Conservation (phyloP, 2,329 filamentous ascomycete genomes). For the Nemania sp. region DNA sequence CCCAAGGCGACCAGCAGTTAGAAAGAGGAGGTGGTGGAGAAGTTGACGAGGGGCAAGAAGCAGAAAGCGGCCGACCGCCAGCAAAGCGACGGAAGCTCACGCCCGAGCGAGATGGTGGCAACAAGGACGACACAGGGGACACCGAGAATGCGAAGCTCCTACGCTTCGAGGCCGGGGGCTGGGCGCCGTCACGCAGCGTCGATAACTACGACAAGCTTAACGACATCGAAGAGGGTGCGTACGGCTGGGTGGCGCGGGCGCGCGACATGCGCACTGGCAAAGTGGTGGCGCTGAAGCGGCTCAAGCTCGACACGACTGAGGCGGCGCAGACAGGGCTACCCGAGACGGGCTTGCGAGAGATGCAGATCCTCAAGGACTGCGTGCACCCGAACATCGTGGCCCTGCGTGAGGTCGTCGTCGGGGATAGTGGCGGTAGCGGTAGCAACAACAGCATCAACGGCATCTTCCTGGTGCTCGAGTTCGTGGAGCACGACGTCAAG, state of each 20-base stretch:
- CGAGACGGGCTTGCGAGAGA: slow-evolving; percentile 90
- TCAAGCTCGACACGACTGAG: slow-evolving; percentile 79
- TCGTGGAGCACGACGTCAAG: slow-evolving; percentile 95
- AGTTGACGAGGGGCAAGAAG: slow-evolving; percentile 36
- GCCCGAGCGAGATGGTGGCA: slow-evolving; percentile 43
- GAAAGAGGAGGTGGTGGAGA: slow-evolving; percentile 28
- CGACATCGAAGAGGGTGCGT: slow-evolving; percentile 96
- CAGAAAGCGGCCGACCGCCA: slow-evolving; percentile 47
- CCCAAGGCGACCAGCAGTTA: slow-evolving; percentile 21
- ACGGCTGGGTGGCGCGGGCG: slow-evolving; percentile 90
- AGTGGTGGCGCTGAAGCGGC: slow-evolving; percentile 88
- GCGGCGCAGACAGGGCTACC: slow-evolving; percentile 67
- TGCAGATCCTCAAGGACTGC: slow-evolving; percentile 83
- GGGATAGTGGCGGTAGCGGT: not conserved
- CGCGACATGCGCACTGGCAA: slow-evolving; percentile 72
- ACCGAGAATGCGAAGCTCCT: slow-evolving; percentile 59
- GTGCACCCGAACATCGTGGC: slow-evolving; percentile 81
- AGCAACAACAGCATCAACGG: slow-evolving; percentile 47
- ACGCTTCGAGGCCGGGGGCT: slow-evolving; percentile 69
- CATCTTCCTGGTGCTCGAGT: slow-evolving; percentile 95
- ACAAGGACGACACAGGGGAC: slow-evolving; percentile 4
- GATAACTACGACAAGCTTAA: slow-evolving; percentile 92
- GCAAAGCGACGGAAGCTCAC: slow-evolving; percentile 66
- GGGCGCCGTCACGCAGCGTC: slow-evolving; percentile 74
- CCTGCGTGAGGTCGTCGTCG: slow-evolving; percentile 82